Evolutionary conservation across 805 yeast species (phyloP), one percentile per base, ranked within the genome.

Genomic region (Hanseniaspora thailandica): DNA sequence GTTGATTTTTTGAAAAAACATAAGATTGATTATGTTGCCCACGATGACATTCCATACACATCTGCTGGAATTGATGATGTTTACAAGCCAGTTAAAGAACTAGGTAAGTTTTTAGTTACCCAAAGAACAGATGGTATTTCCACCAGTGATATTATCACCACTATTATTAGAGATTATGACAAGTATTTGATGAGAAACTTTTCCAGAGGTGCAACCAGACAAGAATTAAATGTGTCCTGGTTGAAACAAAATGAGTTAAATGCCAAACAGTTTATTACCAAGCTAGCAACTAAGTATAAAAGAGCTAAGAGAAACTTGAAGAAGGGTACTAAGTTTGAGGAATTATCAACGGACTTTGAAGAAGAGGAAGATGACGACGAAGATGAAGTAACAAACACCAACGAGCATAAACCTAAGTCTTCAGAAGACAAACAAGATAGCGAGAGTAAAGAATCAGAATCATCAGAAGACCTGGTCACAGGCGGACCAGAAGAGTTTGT

Each of bases 61-160:
- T 80, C 90, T 23, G 80, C 80, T n/a, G 96, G 82, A 56, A 75
- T 81, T 36, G 96, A 86, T 65, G 98, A 93, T 66, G 88, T 93
- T 52, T 93, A 93, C 70, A 81, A 79, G 66, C 96, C 97, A 22
- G 84, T 93, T 63, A 93, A 93, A 66, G 84, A 84, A 64, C 74
- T 73, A 63, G 98, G 98, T 1, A 85, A 78, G 82, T 93, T 93
- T 63, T 73, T 93, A 58, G 84, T 93, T 6, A 93, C 98, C 0
- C 97, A 93, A 69, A 78, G 98, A 66, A 93, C 98, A 0, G 96
- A 89, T 59, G 98, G 98, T 12, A 82, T 93, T 41, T 86, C 96
- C 20, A 93, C 98, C 0, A 84, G 95, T 33, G 97, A 90, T 66
- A 90, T 93, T 59, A 93, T 93, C 63, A 90, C 97, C 57, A 87